Evolutionary conservation across 192 early-diverging fungal genomes (phyloP), one percentile per base, ranked within the genome.

Genomic region (Coemansia javaensis): DNA sequence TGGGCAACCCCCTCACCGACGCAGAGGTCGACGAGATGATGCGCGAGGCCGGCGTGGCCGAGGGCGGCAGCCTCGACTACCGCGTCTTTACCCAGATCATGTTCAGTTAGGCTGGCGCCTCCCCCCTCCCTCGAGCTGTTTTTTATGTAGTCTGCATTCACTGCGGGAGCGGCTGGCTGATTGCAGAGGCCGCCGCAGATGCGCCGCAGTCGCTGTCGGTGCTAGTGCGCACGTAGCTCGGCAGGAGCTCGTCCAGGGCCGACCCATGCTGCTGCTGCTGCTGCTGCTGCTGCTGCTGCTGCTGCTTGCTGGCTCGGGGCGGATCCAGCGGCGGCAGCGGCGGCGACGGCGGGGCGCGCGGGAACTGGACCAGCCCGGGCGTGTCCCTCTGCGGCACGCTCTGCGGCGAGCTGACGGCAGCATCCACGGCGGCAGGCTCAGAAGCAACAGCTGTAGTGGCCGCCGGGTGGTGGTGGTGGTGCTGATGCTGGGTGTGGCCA

Each of bases 21-120:
- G 78, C 70, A 32, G 88, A 92, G 72, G 85, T 90, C 25, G 79
- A 87, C 43, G 85, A 89, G 56, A 82, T 85, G 84, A 80, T 89
- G 17, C 35, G 27, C 16, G 87, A 86, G 45, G 87, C 81, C 30
- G 90, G 90, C 48, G 79, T 82, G 22, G 81, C 87, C 51, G 81
- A 81, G 21, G 86, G 88, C 40, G 88, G 86, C 17, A 78, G 82
- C 44, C 90, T 95, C 58, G 85, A 88, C 46, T 88, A 89, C 49
- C 80, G 89, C 60, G 87, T 89, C 64, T 94, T 94, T 58, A 70
- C 82, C 60, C 84, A 82, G 56, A 88, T 84, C 64, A 79, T 83
- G 78, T 50, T 50, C n/a, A 21, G 15, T 13, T 34, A 50, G 21
- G n/a, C 12, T 7, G 7, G n/a, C n/a, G n/a, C n/a, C n/a, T n/a